Evolutionary conservation across 805 yeast species (phyloP).

Genomic region (Candida insectorum): DNA sequence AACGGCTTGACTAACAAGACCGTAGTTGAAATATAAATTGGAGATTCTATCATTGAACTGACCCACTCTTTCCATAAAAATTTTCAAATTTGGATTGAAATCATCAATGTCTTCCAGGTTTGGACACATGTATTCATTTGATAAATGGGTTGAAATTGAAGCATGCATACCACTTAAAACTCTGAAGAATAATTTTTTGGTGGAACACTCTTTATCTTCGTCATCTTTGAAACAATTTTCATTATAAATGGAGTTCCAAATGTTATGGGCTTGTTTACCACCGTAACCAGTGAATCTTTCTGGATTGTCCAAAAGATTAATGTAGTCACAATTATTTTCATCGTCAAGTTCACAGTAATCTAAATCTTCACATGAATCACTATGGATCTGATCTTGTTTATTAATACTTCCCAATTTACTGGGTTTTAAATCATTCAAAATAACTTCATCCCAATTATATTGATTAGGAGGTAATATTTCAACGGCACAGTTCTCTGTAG

Average conservation of each 20-base stretch:
- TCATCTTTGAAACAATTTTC: slow-evolving; percentile 77
- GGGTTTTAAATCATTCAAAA: slow-evolving; percentile 11
- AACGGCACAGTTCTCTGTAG: slow-evolving; percentile 85
- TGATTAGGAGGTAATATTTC: slow-evolving; percentile 67
- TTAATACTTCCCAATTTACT: slow-evolving; percentile 1
- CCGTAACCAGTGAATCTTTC: slow-evolving; percentile 96
- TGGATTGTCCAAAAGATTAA: slow-evolving; percentile 83
- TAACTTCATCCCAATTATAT: slow-evolving; percentile 46
- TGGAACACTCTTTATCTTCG: slow-evolving; percentile 35
- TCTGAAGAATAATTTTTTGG: slow-evolving; percentile 84
- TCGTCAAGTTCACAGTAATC: slow-evolving; percentile 71
- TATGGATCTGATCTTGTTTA: slow-evolving; percentile 1
- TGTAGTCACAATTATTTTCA: slow-evolving; percentile 72
- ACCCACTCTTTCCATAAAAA: slow-evolving; percentile 89
- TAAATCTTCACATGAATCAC: slow-evolving; percentile 38
- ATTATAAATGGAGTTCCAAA: slow-evolving; percentile 89
- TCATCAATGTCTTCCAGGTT: slow-evolving; percentile 10
- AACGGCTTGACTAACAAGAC: slow-evolving; percentile 77
- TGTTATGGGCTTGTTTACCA: slow-evolving; percentile 86
- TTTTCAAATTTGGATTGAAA: slow-evolving; percentile 79
- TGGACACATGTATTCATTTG: slow-evolving; percentile 72
- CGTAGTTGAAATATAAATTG: slow-evolving; percentile 89
- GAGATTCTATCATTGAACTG: slow-evolving; percentile 83
- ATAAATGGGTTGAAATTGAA: slow-evolving; percentile 87
- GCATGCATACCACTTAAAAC: slow-evolving; percentile 93